Percentiles rank a stretch among this genome's conserved stretches.
phyloP scores from a whole-genome alignment of 805 yeast genomes.

The Teunomyces gatunensis region DNA sequence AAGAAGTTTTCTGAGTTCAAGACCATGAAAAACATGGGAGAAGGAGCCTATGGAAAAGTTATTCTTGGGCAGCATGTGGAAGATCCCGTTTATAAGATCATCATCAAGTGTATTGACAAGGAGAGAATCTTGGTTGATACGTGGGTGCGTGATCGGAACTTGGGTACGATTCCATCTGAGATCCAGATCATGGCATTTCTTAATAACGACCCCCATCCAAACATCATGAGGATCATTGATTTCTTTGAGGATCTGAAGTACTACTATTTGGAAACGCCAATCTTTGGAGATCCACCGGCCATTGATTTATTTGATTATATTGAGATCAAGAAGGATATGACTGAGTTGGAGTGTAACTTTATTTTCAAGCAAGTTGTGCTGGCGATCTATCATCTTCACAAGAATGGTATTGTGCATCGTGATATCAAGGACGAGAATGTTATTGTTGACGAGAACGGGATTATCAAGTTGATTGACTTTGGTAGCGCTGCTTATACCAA shows the following conservation, averaged over 20 bases:
- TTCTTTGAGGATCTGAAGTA: conserved; percentile 89
- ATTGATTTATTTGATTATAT: conserved; percentile 91
- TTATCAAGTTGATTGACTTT: conserved; percentile 85
- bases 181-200: conserved; percentile 89
- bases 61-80: conserved; percentile 68
- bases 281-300: conserved; percentile 86
- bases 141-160: conserved; percentile 88
- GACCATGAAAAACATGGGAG: conserved; percentile 79
- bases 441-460: conserved; percentile 78
- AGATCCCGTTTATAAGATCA: conserved; percentile 63
- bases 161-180: conserved; percentile 96
- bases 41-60: conserved; percentile 96
- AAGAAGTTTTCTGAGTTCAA: conserved; percentile 71
- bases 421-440: conserved; percentile 95
- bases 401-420: conserved; percentile 85
- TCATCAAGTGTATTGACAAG: conserved; percentile 86
- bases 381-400: conserved; percentile 79
- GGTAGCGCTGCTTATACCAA: conserved; percentile 90
- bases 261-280: conserved; percentile 88
- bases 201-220: conserved; percentile 77
- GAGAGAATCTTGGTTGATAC: conserved; percentile 93
- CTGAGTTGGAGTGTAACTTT: conserved; percentile 71
- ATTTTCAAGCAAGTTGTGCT: conserved; percentile 78
- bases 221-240: conserved; percentile 80
- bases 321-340: conserved; percentile 79